Evolutionary conservation across 2,329 filamentous ascomycete genomes (phyloP).

Genomic region (Pseudogymnoascus sp.): DNA sequence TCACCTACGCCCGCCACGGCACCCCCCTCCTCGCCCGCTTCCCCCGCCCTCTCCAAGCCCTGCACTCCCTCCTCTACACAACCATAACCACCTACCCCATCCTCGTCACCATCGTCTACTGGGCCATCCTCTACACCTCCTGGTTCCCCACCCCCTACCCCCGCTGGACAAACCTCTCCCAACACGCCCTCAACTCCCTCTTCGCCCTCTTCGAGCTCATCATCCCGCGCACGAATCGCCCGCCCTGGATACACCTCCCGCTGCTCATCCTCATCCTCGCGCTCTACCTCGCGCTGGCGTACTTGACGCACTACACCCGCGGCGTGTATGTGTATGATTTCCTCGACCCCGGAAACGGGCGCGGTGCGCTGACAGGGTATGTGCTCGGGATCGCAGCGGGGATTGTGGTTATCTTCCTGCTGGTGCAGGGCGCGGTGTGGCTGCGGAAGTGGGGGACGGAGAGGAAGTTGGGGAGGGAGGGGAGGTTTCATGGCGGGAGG

Average conservation of each 20-base stretch:
- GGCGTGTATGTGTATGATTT: conserved; percentile 73
- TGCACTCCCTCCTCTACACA: conserved; percentile 58
- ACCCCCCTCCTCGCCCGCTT: conserved; percentile 50
- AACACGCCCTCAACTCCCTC: conserved; percentile 65
- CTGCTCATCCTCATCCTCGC: conserved; percentile 63
- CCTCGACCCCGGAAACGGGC: conserved; percentile 47
- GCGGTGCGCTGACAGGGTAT: conserved; percentile 12
- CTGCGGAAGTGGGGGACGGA: conserved; percentile 31
- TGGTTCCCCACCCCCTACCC: conserved; percentile 46
- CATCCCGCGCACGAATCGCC: conserved; percentile 55
- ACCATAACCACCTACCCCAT: conserved; percentile 57
- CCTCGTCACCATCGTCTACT: conserved; percentile 64
- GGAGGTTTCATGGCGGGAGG: conserved; percentile 29
- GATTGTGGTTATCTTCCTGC: conserved; percentile 20
- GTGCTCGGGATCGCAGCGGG: conserved; percentile 23
- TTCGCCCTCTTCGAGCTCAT: conserved; percentile 72
- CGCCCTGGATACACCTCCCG: conserved; percentile 57
- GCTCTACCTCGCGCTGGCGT: conserved; percentile 66
- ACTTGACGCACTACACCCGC: conserved; percentile 60
- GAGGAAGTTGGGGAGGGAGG: conserved; percentile 33
- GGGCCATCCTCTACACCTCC: conserved; percentile 49
- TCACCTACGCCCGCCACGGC: conserved; percentile 51
- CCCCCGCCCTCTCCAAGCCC: conserved; percentile 53
- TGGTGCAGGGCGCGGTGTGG: conserved; percentile 14
- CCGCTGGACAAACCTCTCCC: conserved; percentile 59